Evolutionary conservation across 2,329 filamentous ascomycete species (phyloP), one percentile per base, ranked within the genome.

Genomic region (Trichoderma atrobrunneum): DNA sequence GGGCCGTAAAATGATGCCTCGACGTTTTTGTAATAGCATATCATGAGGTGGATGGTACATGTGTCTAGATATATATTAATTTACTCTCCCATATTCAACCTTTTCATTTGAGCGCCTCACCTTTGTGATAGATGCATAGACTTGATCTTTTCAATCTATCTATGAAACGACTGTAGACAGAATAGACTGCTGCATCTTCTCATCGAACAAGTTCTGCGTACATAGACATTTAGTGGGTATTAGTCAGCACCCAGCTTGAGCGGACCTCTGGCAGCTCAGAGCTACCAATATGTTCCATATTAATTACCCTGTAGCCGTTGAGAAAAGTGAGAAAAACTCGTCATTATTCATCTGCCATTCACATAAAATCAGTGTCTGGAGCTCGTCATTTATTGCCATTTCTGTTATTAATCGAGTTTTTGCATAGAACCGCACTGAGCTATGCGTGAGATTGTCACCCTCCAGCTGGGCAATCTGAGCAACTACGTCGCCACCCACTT

Each of bases 401-500:
- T 11, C 8, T n/a, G 10, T 48, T 48, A 11, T 12, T 21, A 10
- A 1, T 48, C 3, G 43, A 21, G 18, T 14, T 51, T 51, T 14
- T 51, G 26, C 12, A 51, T 14, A 18, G 16, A 12, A 21, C 11
- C 14, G 7, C 1, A 36, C 21, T 5, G n/a, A 39, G 48, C 43
- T 16, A 98, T 99, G 96, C 94, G 95, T 82, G 96, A 99, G 83
- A 94, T 98, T 74, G 87, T 99, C 74, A 98, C 95, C 0, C 85
- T 99, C 60, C 96, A 99, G 85, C 90, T 98, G 73, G 96, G 96
- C 57, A 92, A 97, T 80, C 91, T 93, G 79, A 95, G 93, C 80
- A 99, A 99, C 81, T 97, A 98, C 78, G 85, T 97, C 26, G 95
- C 92, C 34, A 97, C 95, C 0, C 96, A 99, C 84, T 99, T 98